Conservation (phyloP, 2,329 filamentous ascomycete genomes). For the Cercospora canescens region DNA sequence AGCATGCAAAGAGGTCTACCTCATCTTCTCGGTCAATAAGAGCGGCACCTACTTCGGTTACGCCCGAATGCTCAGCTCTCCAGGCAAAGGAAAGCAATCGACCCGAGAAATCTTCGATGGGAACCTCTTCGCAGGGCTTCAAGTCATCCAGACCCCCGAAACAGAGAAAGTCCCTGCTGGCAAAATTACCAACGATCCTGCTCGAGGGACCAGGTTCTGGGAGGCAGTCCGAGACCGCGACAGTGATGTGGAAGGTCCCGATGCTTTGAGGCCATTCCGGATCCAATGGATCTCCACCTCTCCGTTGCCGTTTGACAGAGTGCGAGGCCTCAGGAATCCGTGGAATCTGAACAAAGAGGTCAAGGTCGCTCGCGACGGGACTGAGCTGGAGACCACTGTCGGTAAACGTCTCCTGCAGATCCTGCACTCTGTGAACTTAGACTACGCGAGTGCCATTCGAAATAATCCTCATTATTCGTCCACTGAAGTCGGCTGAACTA, state of each 20-base stretch:
- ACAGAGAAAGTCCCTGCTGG: conserved; percentile 77
- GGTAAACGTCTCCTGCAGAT: conserved; percentile 69
- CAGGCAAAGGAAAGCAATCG: conserved; percentile 31
- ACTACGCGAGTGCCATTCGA: neutral
- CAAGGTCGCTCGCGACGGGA: conserved; percentile 93
- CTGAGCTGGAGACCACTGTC: conserved; percentile 80
- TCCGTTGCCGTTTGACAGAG: conserved; percentile 83
- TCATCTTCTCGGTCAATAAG: conserved; percentile 95
- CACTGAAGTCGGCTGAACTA: neutral
- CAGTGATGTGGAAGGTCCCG: conserved; percentile 60
- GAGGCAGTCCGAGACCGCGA: conserved; percentile 65
- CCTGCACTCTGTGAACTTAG: neutral
- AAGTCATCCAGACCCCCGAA: conserved; percentile 69
- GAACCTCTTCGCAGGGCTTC: conserved; percentile 37
- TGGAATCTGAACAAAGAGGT: conserved; percentile 96
- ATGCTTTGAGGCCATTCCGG: conserved; percentile 69
- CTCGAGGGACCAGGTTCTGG: conserved; percentile 93
- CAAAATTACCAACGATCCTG: conserved; percentile 86
- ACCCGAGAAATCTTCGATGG: conserved; percentile 58
- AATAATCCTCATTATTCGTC: neutral
- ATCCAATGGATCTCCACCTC: conserved; percentile 84
- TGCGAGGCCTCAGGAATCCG: conserved; percentile 80
- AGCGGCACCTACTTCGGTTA: conserved; percentile 97
- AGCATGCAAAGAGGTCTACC: conserved; percentile 78
- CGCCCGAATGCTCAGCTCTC: conserved; percentile 87